Evolutionary conservation across 1,139 yeast genomes (phyloP).

Genomic region (Geotrichum citri-aurantii): DNA sequence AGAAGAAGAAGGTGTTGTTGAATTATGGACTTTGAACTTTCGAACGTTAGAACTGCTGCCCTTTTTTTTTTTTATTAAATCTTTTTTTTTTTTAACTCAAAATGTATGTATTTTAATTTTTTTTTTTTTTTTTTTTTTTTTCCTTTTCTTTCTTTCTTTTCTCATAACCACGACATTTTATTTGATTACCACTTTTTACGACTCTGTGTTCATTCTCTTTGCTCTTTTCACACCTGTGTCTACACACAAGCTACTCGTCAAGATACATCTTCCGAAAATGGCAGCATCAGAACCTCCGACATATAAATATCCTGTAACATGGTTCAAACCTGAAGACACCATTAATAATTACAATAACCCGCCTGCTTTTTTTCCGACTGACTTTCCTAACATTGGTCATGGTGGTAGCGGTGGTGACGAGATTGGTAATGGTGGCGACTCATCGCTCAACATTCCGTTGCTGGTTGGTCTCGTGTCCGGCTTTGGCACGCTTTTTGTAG

Average conservation of each 20-base stretch:
- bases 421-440: conserved; percentile 1
- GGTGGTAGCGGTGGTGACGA: background rate
- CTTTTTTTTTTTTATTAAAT: background rate
- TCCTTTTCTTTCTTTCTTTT: background rate
- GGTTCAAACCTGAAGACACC: background rate
- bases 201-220: background rate
- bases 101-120: background rate
- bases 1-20: too few species aligned
- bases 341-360: background rate
- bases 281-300: background rate
- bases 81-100: background rate
- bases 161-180: background rate
- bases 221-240: background rate
- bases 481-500: conserved; percentile 34
- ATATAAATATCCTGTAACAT: background rate
- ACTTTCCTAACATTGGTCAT: background rate
- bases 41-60: background rate
- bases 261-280: background rate
- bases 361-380: background rate
- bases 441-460: conserved; percentile 30
- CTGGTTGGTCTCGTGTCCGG: conserved; percentile 37
- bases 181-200: background rate
- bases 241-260: background rate
- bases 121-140: background rate
- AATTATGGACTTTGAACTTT: background rate